phyloP scores from a whole-genome alignment of 768 basidiomycete species.

The Ephemerocybe angulata region DNA sequence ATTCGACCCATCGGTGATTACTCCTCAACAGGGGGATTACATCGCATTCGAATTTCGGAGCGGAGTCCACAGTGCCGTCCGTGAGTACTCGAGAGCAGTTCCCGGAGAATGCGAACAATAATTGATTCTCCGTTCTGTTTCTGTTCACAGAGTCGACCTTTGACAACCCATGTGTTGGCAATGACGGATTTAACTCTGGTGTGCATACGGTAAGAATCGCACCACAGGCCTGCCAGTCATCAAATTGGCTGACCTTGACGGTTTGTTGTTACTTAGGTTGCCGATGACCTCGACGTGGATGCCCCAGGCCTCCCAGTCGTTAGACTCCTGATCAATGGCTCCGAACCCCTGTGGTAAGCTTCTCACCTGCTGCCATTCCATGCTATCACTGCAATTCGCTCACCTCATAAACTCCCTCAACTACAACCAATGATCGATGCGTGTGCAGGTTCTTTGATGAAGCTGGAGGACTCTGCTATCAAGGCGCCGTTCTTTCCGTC shows the following conservation, averaged over 20 bases:
- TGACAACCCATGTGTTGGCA: constrained; percentile 33
- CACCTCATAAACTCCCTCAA: neutral
- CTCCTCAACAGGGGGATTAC: constrained; percentile 31
- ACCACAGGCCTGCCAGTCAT: neutral
- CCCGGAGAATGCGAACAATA: neutral
- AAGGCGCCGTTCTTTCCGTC: constrained; percentile 37
- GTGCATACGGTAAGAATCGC: constrained; percentile 30
- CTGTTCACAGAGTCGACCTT: constrained; percentile 31
- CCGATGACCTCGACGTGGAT: constrained; percentile 29
- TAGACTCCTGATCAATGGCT: constrained; percentile 30
- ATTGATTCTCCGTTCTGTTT: neutral
- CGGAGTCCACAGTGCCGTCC: constrained; percentile 36
- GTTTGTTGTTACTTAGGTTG: constrained; percentile 18
- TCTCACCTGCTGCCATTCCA: too few species aligned
- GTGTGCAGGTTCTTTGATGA: constrained; percentile 35
- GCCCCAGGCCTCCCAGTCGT: constrained; percentile 31
- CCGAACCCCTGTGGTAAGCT: constrained; percentile 32
- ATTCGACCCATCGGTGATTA: constrained; percentile 39
- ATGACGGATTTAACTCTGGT: constrained; percentile 33
- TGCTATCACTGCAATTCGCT: neutral
- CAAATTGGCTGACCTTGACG: neutral
- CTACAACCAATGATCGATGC: neutral
- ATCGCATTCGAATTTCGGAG: constrained; percentile 37
- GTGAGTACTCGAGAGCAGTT: constrained; percentile 22
- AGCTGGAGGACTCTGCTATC: constrained; percentile 34